Base-by-base conservation (phyloP, 2,329 filamentous ascomycete genomes). In the Stromatinia cepivora region DNA sequence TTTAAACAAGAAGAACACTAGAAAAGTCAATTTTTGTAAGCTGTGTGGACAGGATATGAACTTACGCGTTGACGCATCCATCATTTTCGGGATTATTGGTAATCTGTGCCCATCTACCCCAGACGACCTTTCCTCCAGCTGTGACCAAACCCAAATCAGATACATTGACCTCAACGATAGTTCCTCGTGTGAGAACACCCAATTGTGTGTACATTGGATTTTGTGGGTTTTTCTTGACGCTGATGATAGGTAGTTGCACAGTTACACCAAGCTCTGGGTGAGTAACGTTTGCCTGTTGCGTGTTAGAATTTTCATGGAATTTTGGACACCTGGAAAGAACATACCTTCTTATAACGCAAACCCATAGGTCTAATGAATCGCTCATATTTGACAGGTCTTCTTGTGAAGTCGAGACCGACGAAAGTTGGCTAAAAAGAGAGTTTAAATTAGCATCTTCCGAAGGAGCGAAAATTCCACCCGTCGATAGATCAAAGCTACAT, bases 141-240 rank as follows among this genome's bases (percentile, higher is more conserved):
- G 95, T 98, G 22, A 96, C 93, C 71, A 98, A 84, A 72, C 95
- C 95, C 72, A 98, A 81, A 79, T 99, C 95, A 69, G 87, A 91
- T 42, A 97, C 93, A 79, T 99, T 97, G 76, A 98, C 93, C 81
- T 98, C 94, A 77, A 94, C 88, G 71, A 90, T 87, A 42, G 89
- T 94, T 73, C 92, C 92, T 81, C 93, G 93, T 61, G 92, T 94
- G 77, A 97, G 80, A 4, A 97, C 94, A 71, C 94, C 94, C 48
- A 98, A 84, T 78, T 97, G 93, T 0, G 94, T 97, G 81, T 97
- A 97, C 78, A 97, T 85, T 0, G 92, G 92, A 79, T 93, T 93
- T 81, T 93, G 91, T 2, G 92, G 92, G 81, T 94, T 94, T 85
- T 93, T 93, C 85, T 93, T 91, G 70, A 92, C 90, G 46, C 80